Evolutionary conservation across 1,284 basidiomycete genomes (phyloP).

Genomic region (Malassezia restricta): DNA sequence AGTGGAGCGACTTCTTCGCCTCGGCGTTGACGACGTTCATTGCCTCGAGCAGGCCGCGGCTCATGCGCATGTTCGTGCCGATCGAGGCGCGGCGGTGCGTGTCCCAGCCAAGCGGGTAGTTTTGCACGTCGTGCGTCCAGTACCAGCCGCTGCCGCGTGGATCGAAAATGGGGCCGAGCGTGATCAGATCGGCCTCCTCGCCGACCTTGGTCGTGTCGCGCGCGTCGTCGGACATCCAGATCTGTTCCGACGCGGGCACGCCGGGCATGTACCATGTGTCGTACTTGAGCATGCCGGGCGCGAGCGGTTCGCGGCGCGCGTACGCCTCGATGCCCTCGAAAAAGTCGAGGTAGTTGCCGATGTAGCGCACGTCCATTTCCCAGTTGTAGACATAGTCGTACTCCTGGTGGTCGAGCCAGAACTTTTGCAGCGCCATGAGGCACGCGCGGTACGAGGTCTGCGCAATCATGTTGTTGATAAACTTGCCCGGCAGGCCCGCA

Average conservation of each 20-base stretch:
- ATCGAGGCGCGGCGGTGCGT: conserved; percentile 44
- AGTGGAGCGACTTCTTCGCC: conserved; percentile 44
- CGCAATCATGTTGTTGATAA: conserved; percentile 45
- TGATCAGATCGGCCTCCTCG: conserved; percentile 44
- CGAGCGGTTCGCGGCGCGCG: conserved; percentile 37
- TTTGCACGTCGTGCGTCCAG: conserved; percentile 46
- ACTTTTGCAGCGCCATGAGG: conserved; percentile 45
- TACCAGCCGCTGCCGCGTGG: conserved; percentile 45
- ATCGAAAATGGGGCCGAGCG: conserved; percentile 44
- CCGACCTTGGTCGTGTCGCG: conserved; percentile 27
- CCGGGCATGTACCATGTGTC: conserved; percentile 43
- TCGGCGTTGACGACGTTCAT: conserved; percentile 46
- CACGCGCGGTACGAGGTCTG: conserved; percentile 46
- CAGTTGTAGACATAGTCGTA: conserved; percentile 46
- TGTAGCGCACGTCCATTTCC: conserved; percentile 46
- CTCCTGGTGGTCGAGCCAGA: conserved; percentile 45
- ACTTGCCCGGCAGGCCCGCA: conserved; percentile 41
- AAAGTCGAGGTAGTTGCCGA: conserved; percentile 45
- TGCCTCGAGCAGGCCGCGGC: conserved; percentile 39
- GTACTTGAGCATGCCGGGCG: conserved; percentile 45
- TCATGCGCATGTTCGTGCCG: conserved; percentile 46
- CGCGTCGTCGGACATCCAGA: conserved; percentile 31
- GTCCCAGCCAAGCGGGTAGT: conserved; percentile 37
- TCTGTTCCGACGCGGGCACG: conserved; percentile 35
- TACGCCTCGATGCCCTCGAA: conserved; percentile 44